These are phyloP conservation scores for Arctium minus DNA, from an alignment of 129 eudicot species.

Conservation along the genomic window DNA sequence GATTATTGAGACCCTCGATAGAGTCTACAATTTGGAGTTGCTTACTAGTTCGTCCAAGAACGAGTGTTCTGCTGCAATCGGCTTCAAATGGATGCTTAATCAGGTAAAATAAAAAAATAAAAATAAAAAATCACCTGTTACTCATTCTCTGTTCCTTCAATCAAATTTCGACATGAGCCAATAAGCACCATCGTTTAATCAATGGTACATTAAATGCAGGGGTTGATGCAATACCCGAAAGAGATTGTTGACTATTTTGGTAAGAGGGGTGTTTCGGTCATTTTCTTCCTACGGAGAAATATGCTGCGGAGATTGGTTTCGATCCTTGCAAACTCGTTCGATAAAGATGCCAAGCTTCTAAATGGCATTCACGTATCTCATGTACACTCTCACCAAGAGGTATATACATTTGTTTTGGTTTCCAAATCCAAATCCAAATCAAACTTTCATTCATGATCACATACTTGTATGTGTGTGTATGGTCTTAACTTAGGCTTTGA, in stretches of 20 bases:
- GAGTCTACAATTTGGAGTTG: constrained; percentile 82
- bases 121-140: neutral
- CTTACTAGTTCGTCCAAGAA: constrained; percentile 89
- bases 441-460: neutral
- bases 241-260: constrained; percentile 64
- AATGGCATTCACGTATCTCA: constrained; percentile 90
- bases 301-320: constrained; percentile 85
- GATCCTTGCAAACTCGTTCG: constrained; percentile 77
- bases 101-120: too few species aligned
- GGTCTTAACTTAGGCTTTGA: constrained; percentile 46
- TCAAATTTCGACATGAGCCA: neutral
- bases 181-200: neutral
- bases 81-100: constrained; percentile 99
- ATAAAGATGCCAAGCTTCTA: constrained; percentile 63
- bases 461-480: neutral
- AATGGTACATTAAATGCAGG: constrained; percentile 36
- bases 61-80: constrained; percentile 84
- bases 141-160: neutral
- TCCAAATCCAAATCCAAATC: neutral
- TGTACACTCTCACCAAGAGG: constrained; percentile 83
- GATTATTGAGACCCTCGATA: constrained; percentile 62
- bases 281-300: constrained; percentile 79
- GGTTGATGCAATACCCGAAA: constrained; percentile 60
- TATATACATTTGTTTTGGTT: constrained; percentile 3
- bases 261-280: constrained; percentile 53